Percentiles rank a stretch among this genome's conserved stretches.
Evolutionary conservation across 352 stramenopile genomes (phyloP).

Genomic region (Chrysophaeum taylorii): DNA sequence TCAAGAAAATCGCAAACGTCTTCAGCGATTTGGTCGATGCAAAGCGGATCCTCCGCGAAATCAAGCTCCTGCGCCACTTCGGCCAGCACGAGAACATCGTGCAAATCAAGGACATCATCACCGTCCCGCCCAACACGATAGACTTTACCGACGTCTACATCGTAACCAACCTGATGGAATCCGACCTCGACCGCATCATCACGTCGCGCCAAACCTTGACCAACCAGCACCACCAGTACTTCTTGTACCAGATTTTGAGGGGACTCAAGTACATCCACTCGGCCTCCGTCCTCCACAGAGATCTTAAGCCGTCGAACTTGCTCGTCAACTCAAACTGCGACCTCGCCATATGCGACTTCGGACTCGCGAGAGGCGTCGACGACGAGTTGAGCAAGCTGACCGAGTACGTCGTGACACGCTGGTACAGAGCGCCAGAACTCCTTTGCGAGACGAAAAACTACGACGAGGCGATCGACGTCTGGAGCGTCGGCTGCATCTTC

Average conservation of each 20-base stretch:
- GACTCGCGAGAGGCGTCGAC: constrained; percentile 69
- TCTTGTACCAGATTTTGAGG: constrained; percentile 89
- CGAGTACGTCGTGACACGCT: constrained; percentile 83
- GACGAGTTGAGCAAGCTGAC: constrained; percentile 49
- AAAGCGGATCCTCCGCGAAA: constrained; percentile 79
- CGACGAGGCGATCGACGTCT: constrained; percentile 67
- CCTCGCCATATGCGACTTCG: constrained; percentile 61
- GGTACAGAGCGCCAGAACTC: constrained; percentile 82
- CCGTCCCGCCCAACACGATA: constrained; percentile 39
- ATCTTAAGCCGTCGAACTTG: constrained; percentile 53
- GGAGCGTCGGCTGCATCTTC: constrained; percentile 89
- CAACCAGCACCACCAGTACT: constrained; percentile 80
- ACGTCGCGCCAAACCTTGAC: constrained; percentile 67
- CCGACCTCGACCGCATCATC: constrained; percentile 77
- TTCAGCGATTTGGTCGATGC: constrained; percentile 78
- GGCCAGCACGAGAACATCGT: constrained; percentile 79
- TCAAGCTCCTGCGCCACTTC: constrained; percentile 78
- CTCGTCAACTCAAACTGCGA: constrained; percentile 49
- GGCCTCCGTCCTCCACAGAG: constrained; percentile 85
- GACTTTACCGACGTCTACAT: constrained; percentile 79
- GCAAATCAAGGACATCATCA: constrained; percentile 46
- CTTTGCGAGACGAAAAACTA: constrained; percentile 6
- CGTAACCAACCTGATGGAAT: constrained; percentile 78
- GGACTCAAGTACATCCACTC: constrained; percentile 93
- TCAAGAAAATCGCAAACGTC: constrained; percentile 82